Evolutionary conservation across 768 basidiomycete genomes (phyloP).

Genomic region (Leccinum subgranulosum): DNA sequence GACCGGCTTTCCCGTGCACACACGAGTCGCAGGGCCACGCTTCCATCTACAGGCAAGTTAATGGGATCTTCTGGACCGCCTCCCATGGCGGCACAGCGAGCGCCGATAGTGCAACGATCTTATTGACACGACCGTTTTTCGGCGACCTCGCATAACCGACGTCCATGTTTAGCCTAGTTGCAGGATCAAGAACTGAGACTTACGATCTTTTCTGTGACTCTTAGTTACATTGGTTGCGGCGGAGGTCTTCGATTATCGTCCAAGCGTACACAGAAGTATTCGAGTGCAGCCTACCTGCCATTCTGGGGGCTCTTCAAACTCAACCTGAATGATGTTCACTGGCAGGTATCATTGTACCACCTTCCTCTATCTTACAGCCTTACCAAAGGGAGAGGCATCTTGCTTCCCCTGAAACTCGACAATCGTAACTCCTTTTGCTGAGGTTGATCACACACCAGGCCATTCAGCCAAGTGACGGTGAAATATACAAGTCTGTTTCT

Average conservation of each 20-base stretch:
- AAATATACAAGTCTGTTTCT: conserved; percentile 1
- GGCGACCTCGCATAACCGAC: not conserved
- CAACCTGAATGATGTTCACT: not conserved
- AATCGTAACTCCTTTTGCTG: not conserved
- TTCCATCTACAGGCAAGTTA: conserved; percentile 31
- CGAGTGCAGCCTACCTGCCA: not conserved
- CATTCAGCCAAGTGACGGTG: not conserved
- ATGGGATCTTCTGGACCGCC: not conserved
- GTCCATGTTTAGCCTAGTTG: not conserved
- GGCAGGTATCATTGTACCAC: not conserved
- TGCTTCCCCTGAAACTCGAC: not conserved
- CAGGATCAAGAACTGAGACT: not conserved
- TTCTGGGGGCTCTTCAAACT: not conserved
- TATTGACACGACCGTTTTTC: not conserved
- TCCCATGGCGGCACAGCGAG: not conserved
- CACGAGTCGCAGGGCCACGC: conserved; percentile 46
- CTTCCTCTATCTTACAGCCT: not conserved
- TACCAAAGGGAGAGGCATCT: not conserved
- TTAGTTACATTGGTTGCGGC: too few relatives aligned
- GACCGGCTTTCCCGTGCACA: conserved; percentile 53
- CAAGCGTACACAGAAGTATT: not conserved
- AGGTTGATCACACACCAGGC: not conserved
- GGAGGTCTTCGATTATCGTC: not conserved
- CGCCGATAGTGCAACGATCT: not conserved
- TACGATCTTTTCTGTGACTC: too few relatives aligned